phyloP scores from a whole-genome alignment of 2,329 filamentous ascomycete species.

The Purpureocillium lavendulum region DNA sequence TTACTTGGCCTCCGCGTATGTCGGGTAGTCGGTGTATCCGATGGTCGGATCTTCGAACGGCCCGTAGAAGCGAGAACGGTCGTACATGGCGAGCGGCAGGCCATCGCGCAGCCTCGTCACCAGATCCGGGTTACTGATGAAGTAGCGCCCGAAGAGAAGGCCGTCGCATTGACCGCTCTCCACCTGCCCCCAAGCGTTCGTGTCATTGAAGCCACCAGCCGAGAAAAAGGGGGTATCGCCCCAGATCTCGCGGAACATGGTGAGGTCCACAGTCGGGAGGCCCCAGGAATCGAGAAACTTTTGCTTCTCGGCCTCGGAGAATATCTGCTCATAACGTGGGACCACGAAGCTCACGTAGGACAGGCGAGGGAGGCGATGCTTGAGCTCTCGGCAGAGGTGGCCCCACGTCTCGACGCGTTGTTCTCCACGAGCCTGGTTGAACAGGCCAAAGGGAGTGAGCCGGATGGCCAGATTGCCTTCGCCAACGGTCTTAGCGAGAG shows the following conservation, averaged over 20 bases:
- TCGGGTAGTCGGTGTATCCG: slow-evolving; percentile 28
- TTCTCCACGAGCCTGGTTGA: no score
- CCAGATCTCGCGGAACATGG: slow-evolving; percentile 41
- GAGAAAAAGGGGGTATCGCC: slow-evolving; percentile 45
- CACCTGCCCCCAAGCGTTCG: slow-evolving; percentile 37
- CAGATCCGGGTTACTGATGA: slow-evolving; percentile 40
- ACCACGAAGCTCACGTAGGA: slow-evolving; percentile 49
- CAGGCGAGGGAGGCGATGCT: slow-evolving; percentile 30
- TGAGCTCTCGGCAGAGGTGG: slow-evolving; percentile 38
- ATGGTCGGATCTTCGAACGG: slow-evolving; percentile 23
- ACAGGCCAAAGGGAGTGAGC: slow-evolving; percentile 25
- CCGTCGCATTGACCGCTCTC: slow-evolving; percentile 36
- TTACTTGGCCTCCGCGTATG: neutral
- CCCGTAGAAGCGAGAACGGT: slow-evolving; percentile 35
- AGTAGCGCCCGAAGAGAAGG: slow-evolving; percentile 36
- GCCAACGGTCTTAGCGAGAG: slow-evolving; percentile 32
- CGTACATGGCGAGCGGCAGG: slow-evolving; percentile 29
- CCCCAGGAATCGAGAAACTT: slow-evolving; percentile 28
- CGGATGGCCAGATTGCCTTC: slow-evolving; percentile 21
- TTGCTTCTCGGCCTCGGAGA: slow-evolving; percentile 38
- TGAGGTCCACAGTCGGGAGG: slow-evolving; percentile 33
- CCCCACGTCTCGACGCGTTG: slow-evolving; percentile 13
- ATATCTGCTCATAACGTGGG: slow-evolving; percentile 45
- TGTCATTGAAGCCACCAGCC: slow-evolving; percentile 44
- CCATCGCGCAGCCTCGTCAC: slow-evolving; percentile 32